phyloP scores from a whole-genome alignment of 441 rosid genomes.

The Populus hybrid region DNA sequence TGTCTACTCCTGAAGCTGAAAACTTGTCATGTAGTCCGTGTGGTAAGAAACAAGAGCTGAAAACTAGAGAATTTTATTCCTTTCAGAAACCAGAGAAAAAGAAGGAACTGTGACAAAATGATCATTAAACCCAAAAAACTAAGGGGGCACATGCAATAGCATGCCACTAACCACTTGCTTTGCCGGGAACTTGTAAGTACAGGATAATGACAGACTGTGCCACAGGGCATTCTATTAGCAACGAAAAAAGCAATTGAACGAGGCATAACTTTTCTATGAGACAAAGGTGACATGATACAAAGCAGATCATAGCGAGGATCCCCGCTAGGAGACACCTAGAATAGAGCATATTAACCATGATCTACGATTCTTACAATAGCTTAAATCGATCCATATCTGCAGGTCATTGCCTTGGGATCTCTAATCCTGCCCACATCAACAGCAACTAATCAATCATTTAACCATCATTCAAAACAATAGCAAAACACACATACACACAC shows the following conservation, averaged over 20 bases:
- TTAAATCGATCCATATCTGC: slow-evolving; percentile 27
- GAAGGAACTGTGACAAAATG: slow-evolving; percentile 13
- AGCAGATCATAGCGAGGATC: slow-evolving; percentile 34
- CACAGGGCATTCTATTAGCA: slow-evolving; percentile 32
- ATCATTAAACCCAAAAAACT: slow-evolving; percentile 23
- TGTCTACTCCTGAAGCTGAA: background rate
- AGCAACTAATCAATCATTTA: background rate
- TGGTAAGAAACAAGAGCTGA: background rate
- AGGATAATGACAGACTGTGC: slow-evolving; percentile 26
- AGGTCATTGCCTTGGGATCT: slow-evolving; percentile 19
- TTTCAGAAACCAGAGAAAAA: slow-evolving; percentile 7
- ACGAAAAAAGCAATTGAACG: slow-evolving; percentile 16
- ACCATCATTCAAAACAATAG: background rate
- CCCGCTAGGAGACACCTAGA: slow-evolving; percentile 22
- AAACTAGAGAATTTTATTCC: slow-evolving; percentile 5
- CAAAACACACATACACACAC: background rate
- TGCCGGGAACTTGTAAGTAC: slow-evolving; percentile 26
- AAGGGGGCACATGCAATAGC: slow-evolving; percentile 23
- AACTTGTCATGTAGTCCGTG: background rate
- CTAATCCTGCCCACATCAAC: slow-evolving; percentile 27
- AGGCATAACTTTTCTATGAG: slow-evolving; percentile 43
- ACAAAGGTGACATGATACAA: slow-evolving; percentile 45
- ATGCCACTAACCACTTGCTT: slow-evolving; percentile 36
- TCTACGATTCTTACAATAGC: slow-evolving; percentile 35
- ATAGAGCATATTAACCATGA: slow-evolving; percentile 27